Conservation (phyloP, 192 early-diverging fungal genomes). For the Paraglomus occultum region DNA sequence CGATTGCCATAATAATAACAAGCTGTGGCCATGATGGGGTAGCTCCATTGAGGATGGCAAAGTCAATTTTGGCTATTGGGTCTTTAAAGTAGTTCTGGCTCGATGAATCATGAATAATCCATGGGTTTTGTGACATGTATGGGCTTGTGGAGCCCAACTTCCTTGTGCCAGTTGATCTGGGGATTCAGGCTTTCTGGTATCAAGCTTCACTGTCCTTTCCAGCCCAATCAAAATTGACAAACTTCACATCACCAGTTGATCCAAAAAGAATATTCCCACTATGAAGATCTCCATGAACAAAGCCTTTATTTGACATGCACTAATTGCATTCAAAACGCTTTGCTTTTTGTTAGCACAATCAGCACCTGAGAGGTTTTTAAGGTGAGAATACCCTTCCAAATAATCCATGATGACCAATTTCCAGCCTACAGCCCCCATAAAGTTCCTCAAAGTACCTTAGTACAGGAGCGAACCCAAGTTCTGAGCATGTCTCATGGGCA, state of each 20-base stretch:
- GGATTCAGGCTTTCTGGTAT: conserved; percentile 21
- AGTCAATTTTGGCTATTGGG: no score
- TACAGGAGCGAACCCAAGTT: conserved; percentile 13
- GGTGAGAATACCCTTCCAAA: conserved; percentile 12
- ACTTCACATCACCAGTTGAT: conserved; percentile 21
- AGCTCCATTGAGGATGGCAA: no score
- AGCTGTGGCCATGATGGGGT: no score
- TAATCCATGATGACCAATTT: conserved; percentile 22
- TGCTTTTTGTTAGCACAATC: not conserved
- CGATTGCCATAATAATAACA: no score
- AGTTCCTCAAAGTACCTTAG: conserved; percentile 14
- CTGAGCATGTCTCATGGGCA: conserved; percentile 6
- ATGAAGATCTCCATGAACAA: conserved; percentile 28
- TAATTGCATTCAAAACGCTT: not conserved
- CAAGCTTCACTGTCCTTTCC: conserved; percentile 17
- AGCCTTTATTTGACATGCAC: not conserved
- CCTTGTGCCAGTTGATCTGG: conserved; percentile 10
- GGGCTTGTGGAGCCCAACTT: conserved; percentile 8
- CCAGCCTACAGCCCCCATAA: conserved; percentile 24
- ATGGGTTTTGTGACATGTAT: not conserved
- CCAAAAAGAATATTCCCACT: conserved; percentile 17
- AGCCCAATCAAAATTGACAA: conserved; percentile 29
- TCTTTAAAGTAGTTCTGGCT: no score
- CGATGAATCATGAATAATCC: no score
- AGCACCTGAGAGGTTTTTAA: not conserved